Base-by-base conservation (phyloP, 768 basidiomycete genomes). In the Auriculariales sp. region DNA sequence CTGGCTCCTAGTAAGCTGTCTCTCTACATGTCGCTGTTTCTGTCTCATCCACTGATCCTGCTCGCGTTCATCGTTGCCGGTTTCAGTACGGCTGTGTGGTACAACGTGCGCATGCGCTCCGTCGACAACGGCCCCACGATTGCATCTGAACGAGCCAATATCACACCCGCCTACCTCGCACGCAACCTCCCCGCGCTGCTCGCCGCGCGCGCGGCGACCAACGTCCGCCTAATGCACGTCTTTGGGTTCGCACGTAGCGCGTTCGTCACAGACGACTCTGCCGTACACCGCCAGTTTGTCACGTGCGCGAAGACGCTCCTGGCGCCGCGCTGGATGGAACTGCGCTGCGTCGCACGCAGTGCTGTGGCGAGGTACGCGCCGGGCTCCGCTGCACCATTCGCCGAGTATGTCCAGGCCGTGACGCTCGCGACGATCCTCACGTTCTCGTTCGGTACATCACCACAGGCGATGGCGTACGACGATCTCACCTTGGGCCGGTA, bases 201-300 rank as follows among this genome's bases (percentile, higher is more conserved):
- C 39, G 19, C 6, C 4, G 39, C 39, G 11, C 39, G 39, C 7
- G 5, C 12, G 6, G 22, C 39, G 7, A 44, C 39, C 22, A 44
- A 44, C 22, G 22, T 4, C 15, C 39, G 39, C 11, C 39, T 44
- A 27, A 28, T 33, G 14, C 19, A 17, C 31, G 10, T 46, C 45
- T 50, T 44, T 27, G 6, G 25, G 5, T 22, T 32, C 4, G 49
- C 65, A 9, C 67, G 71, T 0, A 80, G 71, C 44, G 75, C 78
- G 0, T 80, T 80, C 33, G 77, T 79, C 25, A 71, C 67, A 34
- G 30, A 48, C 0, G 64, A 72, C 3, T 11, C 52, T 0, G 49
- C 25, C 6, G 52, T 70, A 3, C 72, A 78, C 52, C 56, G 51
- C 27, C 46, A 30, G 1, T 75, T 71, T 50, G 57, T 64, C 28